Conservation (phyloP, 2,329 filamentous ascomycete species). For the Trichoderma semiorbis region DNA sequence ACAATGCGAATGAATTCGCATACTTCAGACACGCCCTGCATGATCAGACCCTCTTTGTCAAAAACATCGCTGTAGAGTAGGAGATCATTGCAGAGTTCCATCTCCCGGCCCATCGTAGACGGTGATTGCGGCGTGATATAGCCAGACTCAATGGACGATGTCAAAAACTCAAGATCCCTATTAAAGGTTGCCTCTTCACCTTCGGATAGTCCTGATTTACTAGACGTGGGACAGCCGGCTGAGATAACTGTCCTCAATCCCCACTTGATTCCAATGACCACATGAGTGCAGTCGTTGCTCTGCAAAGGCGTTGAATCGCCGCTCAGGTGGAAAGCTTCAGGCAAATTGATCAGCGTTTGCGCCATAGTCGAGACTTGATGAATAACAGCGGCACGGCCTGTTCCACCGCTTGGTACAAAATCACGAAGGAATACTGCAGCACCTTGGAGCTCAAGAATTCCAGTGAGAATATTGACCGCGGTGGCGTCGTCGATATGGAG, state of each 20-base stretch:
- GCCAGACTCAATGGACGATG: background rate
- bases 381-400: background rate
- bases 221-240: background rate
- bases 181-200: background rate
- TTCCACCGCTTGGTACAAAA: rapidly evolving
- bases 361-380: background rate
- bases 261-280: slow-evolving; percentile 20
- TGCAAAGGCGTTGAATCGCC: background rate
- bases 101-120: background rate
- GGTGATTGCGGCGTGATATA: background rate
- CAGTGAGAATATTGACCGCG: slow-evolving; percentile 19
- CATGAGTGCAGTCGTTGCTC: slow-evolving; percentile 2
- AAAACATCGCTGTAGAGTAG: slow-evolving; percentile 20
- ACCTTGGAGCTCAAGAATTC: background rate
- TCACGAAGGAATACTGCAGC: slow-evolving; percentile 18
- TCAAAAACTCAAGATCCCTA: slow-evolving; percentile 5
- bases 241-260: slow-evolving; percentile 19
- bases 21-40: background rate
- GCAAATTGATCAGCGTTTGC: background rate
- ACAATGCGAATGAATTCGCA: slow-evolving; percentile 1
- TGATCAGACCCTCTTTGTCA: background rate
- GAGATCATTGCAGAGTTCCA: slow-evolving; percentile 16
- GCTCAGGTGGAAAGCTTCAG: background rate
- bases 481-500: slow-evolving; percentile 12
- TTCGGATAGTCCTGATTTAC: rapidly evolving